These are phyloP conservation scores for Termitomyces sp. DNA, from an alignment of 768 basidiomycete genomes.

Conservation along the genomic window DNA sequence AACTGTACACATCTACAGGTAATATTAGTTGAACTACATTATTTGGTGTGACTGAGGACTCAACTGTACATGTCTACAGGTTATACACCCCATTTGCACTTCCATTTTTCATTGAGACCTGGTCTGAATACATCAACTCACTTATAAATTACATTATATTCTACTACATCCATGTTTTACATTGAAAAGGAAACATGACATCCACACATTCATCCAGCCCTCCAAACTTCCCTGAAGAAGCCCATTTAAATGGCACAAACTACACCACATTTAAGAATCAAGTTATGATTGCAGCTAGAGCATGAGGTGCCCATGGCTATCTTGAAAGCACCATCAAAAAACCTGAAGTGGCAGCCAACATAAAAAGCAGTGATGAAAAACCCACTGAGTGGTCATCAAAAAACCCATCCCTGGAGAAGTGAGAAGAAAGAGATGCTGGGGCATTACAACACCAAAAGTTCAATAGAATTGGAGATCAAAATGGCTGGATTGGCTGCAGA, in stretches of 20 bases:
- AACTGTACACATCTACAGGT: no score
- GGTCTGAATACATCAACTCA: no score
- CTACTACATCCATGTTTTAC: no score
- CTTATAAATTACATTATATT: no score
- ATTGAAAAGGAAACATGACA: no score
- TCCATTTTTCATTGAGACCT: no score
- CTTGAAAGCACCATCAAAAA: background rate
- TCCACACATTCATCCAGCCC: background rate
- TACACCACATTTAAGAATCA: background rate
- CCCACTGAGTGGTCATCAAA: background rate
- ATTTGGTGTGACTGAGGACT: no score
- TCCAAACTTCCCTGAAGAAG: background rate
- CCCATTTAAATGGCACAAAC: background rate
- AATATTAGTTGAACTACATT: no score
- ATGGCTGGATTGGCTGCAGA: background rate
- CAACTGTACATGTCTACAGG: no score
- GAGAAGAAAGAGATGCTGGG: background rate
- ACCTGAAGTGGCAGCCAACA: background rate
- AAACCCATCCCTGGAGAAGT: background rate
- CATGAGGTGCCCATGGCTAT: background rate
- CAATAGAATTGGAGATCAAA: background rate
- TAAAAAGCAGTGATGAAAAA: background rate
- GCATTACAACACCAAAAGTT: background rate
- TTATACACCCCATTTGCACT: no score
- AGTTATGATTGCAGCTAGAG: background rate